Evolutionary conservation across 2,329 filamentous ascomycete species (phyloP), one percentile per base, ranked within the genome.

Genomic region (Chrysoporthe puriensis): DNA sequence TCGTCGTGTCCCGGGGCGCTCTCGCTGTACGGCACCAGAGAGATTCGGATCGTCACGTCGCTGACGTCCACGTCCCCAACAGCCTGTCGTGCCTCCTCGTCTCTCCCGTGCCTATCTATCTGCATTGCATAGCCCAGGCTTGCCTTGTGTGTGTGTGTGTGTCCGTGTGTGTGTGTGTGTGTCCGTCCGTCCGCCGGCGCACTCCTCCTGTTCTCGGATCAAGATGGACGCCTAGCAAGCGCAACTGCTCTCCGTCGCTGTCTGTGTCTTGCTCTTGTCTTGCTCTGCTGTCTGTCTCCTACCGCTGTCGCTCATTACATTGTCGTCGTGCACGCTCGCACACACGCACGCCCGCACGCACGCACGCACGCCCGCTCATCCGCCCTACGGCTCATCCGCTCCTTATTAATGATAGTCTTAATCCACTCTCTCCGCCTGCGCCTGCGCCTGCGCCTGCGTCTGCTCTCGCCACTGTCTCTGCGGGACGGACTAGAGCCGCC

Each of bases 11-110:
- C 36, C 66, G 57, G 6, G 52, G 26, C 26, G 32, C 16, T 42
- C 50, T 40, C n/a, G 43, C 63, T 64, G 44, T 66, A 36, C 43
- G 52, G 63, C 9, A 57, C 5, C 63, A 42, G 58, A 56, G 67
- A 69, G 46, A 69, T 69, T 69, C 67, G 58, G 67, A 69, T 69
- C 67, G 60, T 66, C 67, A 61, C 67, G 14, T 57, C 54, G 54
- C 54, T 57, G 54, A 57, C 32, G 54, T 40, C 54, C 26, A 26
- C 26, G 26, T 26, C 26, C 52, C n/a, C 14, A 40, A 57, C 54
- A 32, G 14, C 54, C 50, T 48, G 48, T 43, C 63, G n/a, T 59
- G 63, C 50, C 54, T 59, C 63, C 54, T 59, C 63, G 60, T 63
- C 58, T 57, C 40, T 59, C 40, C 32, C 54, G 40, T 36, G 11